Conservation (phyloP, 1,284 basidiomycete genomes). For the Termitomyces sp. region DNA sequence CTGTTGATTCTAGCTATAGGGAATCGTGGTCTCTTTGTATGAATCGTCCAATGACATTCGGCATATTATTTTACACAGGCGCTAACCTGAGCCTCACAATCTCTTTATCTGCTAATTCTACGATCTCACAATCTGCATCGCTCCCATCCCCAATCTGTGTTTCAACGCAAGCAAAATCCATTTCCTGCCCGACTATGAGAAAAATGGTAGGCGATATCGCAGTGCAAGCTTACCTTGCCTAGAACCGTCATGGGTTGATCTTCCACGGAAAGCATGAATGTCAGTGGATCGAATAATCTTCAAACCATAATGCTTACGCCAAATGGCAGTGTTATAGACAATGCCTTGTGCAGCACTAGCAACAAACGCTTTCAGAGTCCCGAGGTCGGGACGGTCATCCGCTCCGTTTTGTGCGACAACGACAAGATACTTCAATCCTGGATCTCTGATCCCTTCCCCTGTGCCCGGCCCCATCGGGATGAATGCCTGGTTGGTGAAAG, state of each 20-base stretch:
- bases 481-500: constrained; percentile 81
- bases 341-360: constrained; percentile 80
- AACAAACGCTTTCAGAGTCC: constrained; percentile 74
- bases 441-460: constrained; percentile 44
- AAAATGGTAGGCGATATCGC: constrained; percentile 5
- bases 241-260: constrained; percentile 84
- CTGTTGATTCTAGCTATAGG: background rate
- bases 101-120: constrained; percentile 43
- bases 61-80: background rate
- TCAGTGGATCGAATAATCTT: constrained; percentile 5
- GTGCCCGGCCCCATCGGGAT: constrained; percentile 72
- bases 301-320: constrained; percentile 63
- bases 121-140: constrained; percentile 71
- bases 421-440: constrained; percentile 67
- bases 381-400: constrained; percentile 73
- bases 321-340: constrained; percentile 74
- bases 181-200: constrained; percentile 39
- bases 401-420: constrained; percentile 75
- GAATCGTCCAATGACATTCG: background rate
- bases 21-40: background rate
- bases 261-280: constrained; percentile 24
- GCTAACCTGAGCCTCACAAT: constrained; percentile 36
- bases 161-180: constrained; percentile 81
- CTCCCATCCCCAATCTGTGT: constrained; percentile 78
- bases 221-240: constrained; percentile 48